Percentiles rank a stretch among this genome's conserved stretches.
These are phyloP conservation scores for Aspergillus sp. DNA, from an alignment of 2,329 filamentous ascomycete species.

Conservation along the genomic window DNA sequence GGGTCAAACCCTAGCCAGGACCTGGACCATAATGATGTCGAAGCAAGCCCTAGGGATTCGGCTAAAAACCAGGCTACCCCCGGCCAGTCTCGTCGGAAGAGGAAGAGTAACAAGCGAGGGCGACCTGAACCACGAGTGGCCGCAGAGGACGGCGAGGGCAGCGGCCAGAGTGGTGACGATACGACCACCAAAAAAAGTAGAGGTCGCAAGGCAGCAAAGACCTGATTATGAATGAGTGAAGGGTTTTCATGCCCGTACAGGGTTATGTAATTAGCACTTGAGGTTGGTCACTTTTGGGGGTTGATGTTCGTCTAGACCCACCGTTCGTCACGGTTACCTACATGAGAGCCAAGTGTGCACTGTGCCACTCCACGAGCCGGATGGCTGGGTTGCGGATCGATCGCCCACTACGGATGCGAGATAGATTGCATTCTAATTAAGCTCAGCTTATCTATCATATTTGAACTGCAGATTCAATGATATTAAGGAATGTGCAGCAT, in stretches of 20 bases:
- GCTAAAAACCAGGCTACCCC: background rate
- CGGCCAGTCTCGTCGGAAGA: constrained; percentile 8
- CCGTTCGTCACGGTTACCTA: constrained; percentile 19
- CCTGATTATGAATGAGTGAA: background rate
- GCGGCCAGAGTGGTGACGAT: constrained; percentile 10
- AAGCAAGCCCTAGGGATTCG: background rate
- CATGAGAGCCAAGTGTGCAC: constrained; percentile 7
- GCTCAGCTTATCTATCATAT: constrained; percentile 1
- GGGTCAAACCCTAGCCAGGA: constrained; percentile 20
- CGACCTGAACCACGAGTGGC: constrained; percentile 6
- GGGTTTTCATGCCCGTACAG: background rate
- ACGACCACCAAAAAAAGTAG: constrained; percentile 27
- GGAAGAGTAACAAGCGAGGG: constrained; percentile 17
- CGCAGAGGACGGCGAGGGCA: background rate
- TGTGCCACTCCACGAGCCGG: constrained; percentile 7
- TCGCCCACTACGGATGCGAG: background rate
- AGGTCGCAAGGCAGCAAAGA: constrained; percentile 16
- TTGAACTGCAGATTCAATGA: background rate
- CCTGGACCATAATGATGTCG: background rate
- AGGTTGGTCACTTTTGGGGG: background rate
- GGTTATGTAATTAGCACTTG: constrained; percentile 7
- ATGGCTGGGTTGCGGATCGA: constrained; percentile 4
- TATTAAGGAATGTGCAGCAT: background rate
- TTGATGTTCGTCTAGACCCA: constrained; percentile 8
- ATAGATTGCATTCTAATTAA: constrained; percentile 7